phyloP scores from a whole-genome alignment of 805 yeast genomes.

The Danielia oregonensis region DNA sequence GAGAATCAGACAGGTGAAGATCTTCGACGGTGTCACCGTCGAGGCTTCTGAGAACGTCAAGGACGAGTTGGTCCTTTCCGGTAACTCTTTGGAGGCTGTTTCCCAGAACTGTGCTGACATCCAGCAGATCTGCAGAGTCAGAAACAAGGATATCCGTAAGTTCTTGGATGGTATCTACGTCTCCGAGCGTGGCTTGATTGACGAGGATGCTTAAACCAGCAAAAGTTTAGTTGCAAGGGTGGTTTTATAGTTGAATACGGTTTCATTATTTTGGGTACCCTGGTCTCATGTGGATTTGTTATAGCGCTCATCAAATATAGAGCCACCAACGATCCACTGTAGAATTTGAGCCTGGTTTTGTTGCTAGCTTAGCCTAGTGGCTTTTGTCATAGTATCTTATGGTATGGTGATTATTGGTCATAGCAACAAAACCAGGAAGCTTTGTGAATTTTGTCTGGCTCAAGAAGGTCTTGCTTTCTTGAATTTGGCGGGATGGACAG shows the following conservation, averaged over 20 bases:
- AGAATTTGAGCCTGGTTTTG: slow-evolving; percentile 14
- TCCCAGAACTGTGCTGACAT: slow-evolving; percentile 98
- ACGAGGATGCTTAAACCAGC: slow-evolving; percentile 47
- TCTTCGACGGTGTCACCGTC: slow-evolving; percentile 85
- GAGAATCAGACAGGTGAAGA: slow-evolving; percentile 85
- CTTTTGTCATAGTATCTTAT: slow-evolving; percentile 4
- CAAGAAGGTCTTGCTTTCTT: slow-evolving; percentile 1
- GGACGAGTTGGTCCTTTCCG: slow-evolving; percentile 90
- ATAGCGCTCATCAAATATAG: slow-evolving; percentile 39
- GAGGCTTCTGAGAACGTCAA: slow-evolving; percentile 80
- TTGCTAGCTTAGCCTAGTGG: not conserved
- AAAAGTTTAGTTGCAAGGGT: slow-evolving; percentile 17
- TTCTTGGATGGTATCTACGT: slow-evolving; percentile 99
- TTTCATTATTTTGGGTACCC: slow-evolving; percentile 20
- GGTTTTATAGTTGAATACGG: slow-evolving; percentile 27
- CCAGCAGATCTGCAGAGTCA: slow-evolving; percentile 96
- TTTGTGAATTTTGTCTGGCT: slow-evolving; percentile 1
- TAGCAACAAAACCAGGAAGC: not conserved
- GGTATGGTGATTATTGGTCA: slow-evolving; percentile 2
- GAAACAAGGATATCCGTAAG: slow-evolving; percentile 99
- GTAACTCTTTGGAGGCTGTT: slow-evolving; percentile 96
- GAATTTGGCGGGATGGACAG: not conserved
- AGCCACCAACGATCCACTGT: slow-evolving; percentile 45
- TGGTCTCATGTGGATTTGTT: slow-evolving; percentile 30
- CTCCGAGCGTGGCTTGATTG: slow-evolving; percentile 89